Evolutionary conservation across 2,329 filamentous ascomycete species (phyloP), one percentile per base, ranked within the genome.

Genomic region (Phoma sp.): DNA sequence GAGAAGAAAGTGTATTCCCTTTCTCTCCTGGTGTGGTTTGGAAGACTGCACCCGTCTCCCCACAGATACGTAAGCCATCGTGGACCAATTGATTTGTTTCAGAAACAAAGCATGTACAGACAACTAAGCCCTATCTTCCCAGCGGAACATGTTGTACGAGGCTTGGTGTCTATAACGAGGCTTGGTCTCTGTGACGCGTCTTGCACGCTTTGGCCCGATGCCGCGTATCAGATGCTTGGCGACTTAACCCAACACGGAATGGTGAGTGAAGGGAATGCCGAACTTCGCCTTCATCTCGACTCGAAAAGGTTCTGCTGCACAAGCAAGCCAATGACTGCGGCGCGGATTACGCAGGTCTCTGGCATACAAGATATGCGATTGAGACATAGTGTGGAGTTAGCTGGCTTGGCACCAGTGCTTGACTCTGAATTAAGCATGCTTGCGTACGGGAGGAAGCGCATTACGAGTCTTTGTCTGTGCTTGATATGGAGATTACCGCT

Each of bases 361-460:
- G 36, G 40, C 30, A 18, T 18, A 18, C 18, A 18, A 18, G 18
- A 1, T 2, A 18, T 18, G 18, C 18, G 18, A 18, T 18, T 18
- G 18, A 18, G 18, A 18, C 18, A 18, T 18, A 2, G 18, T 18
- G 41, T 37, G 37, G 52, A 55, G 37, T 42, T 35, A 35, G 38
- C 10, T 38, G 40, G 36, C 52, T 55, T 55, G 52, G 46, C 52
- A 47, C 3, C 8, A 3, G 30, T 46, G 52, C 52, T 55, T 52
- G 42, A 51, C 29, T 53, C 36, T 7, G 22, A 18, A 18, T 32
- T 29, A 49, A 49, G 46, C 41, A 35, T 49, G 52, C 56, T 55
- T 52, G 52, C 52, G 51, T 52, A 52, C 47, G 37, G 52, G 52
- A 55, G 47, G 33, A 43, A 44, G 37, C 56, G 56, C 48, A 37